Conservation (phyloP, 2,329 filamentous ascomycete genomes). For the Furcasterigmium furcatum region DNA sequence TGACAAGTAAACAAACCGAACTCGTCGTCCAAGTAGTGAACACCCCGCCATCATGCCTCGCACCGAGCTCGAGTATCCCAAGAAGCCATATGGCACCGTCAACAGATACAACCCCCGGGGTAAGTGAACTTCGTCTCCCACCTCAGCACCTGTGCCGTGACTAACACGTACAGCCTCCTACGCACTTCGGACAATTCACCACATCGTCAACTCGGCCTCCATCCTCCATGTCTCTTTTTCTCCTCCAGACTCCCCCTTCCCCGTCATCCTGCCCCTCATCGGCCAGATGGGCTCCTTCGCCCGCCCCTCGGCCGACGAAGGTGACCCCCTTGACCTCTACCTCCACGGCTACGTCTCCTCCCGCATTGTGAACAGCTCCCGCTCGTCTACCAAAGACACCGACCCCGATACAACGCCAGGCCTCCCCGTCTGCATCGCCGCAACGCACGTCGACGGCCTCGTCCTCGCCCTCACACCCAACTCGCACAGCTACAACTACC, state of each 20-base stretch:
- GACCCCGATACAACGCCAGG: constrained; percentile 36
- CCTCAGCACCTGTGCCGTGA: background rate
- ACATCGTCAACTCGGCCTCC: constrained; percentile 69
- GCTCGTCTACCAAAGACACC: constrained; percentile 2
- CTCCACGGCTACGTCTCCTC: constrained; percentile 82
- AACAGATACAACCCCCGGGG: constrained; percentile 65
- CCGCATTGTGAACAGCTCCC: constrained; percentile 67
- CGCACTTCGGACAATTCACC: constrained; percentile 68
- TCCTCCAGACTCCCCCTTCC: constrained; percentile 62
- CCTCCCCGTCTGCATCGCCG: constrained; percentile 69
- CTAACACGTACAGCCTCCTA: constrained; percentile 56
- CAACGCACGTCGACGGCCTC: constrained; percentile 74
- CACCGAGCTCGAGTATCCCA: constrained; percentile 56
- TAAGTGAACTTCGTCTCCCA: constrained; percentile 23
- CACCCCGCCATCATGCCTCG: constrained; percentile 31
- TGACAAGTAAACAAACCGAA: background rate
- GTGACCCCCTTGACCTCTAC: constrained; percentile 71
- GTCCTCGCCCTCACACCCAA: constrained; percentile 78
- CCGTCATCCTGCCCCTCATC: constrained; percentile 80
- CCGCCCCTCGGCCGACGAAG: constrained; percentile 53
- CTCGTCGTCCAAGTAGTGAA: background rate
- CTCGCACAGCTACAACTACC: constrained; percentile 84
- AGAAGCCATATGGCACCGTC: constrained; percentile 59
- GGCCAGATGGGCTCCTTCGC: constrained; percentile 75
- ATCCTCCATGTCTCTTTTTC: constrained; percentile 81